Evolutionary conservation across 257 asterid genomes (phyloP), one percentile per base, ranked within the genome.

Genomic region (Ilex aquifolium): DNA sequence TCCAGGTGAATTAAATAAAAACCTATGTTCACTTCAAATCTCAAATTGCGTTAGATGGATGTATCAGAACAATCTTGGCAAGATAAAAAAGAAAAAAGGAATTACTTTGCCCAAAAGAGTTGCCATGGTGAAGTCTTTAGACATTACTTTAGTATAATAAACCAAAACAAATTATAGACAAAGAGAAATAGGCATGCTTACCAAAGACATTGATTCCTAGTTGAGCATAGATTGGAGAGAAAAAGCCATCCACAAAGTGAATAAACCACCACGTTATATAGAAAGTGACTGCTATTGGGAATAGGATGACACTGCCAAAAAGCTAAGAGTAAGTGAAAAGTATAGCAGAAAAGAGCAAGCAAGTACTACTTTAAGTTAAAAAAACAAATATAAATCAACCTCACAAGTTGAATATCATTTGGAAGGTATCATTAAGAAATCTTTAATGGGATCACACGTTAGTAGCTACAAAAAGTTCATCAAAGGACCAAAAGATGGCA

Each of bases 261-360:
- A 85, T 85, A 82, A 85, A 85, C 92, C 92, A 85, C 92, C 92
- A 85, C 62, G 92, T 85, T 71, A 85, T 58, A 57, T 85, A 85
- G 86, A 85, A 85, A 54, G 92, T 85, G 67, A 85, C 74, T 44
- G 92, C 88, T 49, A 85, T 79, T 60, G 92, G 92, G 40, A 85
- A 69, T 73, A 85, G 82, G 76, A 85, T 85, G 82, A 85, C 92
- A 74, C 92, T 85, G 88, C 80, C 75, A 68, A 76, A 60, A 29
- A 46, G 62, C 57, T 71, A 46, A 7, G 59, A 31, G 65, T 63
- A 58, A 76, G 59, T 42, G 74, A 63, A 52, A 56, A 31, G 31
- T 10, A 60, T 59, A 46, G 14, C 50, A 65, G 51, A 48, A n/a
- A 36, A 36, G 5, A 36, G 42, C 42, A 36, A 36, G 8, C 42